Evolutionary conservation across 2,329 filamentous ascomycete species (phyloP).

Genomic region (Cryoendolithus antarcticus): DNA sequence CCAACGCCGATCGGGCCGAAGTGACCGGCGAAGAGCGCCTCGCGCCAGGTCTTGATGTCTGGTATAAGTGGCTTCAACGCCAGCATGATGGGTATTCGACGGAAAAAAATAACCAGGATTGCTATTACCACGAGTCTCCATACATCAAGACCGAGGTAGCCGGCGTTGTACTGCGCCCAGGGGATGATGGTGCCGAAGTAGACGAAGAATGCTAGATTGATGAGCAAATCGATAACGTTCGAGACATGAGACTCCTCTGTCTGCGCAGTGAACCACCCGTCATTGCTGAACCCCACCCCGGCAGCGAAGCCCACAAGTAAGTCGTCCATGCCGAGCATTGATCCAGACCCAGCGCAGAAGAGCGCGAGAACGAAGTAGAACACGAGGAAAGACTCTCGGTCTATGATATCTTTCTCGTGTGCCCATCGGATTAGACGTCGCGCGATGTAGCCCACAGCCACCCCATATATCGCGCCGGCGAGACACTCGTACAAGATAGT

Average conservation of each 20-base stretch:
- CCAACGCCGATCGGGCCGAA: slow-evolving; percentile 97
- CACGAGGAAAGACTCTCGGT: slow-evolving; percentile 92
- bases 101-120: slow-evolving; percentile 89
- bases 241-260: slow-evolving; percentile 97
- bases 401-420: slow-evolving; percentile 74
- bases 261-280: slow-evolving; percentile 97
- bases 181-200: slow-evolving; percentile 96
- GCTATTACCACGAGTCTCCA: slow-evolving; percentile 92
- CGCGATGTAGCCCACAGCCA: slow-evolving; percentile 75
- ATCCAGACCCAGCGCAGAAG: slow-evolving; percentile 89
- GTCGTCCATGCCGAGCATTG: slow-evolving; percentile 84
- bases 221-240: slow-evolving; percentile 93
- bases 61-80: slow-evolving; percentile 82
- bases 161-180: slow-evolving; percentile 80
- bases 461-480: slow-evolving; percentile 81
- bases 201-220: slow-evolving; percentile 97
- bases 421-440: slow-evolving; percentile 82
- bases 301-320: slow-evolving; percentile 87
- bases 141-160: slow-evolving; percentile 58
- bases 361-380: slow-evolving; percentile 97
- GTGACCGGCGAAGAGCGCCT: slow-evolving; percentile 90
- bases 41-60: slow-evolving; percentile 95
- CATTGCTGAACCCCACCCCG: slow-evolving; percentile 97
- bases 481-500: slow-evolving; percentile 93
- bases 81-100: slow-evolving; percentile 91